Percentiles rank a stretch among this genome's conserved stretches.
phyloP scores from a whole-genome alignment of 1,139 yeast genomes.

The Suhomyces maxii region DNA sequence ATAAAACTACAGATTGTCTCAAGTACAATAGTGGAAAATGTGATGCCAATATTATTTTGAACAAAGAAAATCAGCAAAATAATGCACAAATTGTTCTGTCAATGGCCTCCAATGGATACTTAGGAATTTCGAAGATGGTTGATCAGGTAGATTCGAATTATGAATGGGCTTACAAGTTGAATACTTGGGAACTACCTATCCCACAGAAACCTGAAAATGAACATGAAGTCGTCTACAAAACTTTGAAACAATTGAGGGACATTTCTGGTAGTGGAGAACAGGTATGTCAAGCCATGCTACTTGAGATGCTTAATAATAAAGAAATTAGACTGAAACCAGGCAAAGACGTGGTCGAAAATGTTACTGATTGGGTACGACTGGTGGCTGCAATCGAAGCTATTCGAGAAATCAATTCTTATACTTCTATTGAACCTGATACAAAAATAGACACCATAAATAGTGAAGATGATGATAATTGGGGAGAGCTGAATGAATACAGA shows the following conservation, averaged over 20 bases:
- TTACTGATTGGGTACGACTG: conserved; percentile 34
- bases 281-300: conserved; percentile 21
- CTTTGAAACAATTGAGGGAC: conserved; percentile 45
- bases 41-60: conserved; percentile 43
- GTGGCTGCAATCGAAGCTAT: conserved; percentile 35
- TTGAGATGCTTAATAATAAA: conserved; percentile 19
- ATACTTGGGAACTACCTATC: conserved; percentile 66
- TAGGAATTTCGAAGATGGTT: conserved; percentile 47
- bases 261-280: conserved; percentile 18
- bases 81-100: conserved; percentile 30
- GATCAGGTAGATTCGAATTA: conserved; percentile 15
- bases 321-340: conserved; percentile 9
- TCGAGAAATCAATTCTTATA: conserved; percentile 14
- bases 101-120: conserved; percentile 46
- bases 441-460: neutral
- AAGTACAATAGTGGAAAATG: conserved; percentile 57
- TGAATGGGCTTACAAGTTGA: conserved; percentile 71
- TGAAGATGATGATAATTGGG: neutral
- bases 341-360: conserved; percentile 17
- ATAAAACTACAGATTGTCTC: conserved; percentile 41
- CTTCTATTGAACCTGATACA: no score
- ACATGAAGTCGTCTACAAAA: conserved; percentile 47
- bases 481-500: neutral
- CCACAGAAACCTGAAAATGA: conserved; percentile 31
- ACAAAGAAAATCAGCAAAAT: conserved; percentile 5